Conservation (phyloP, 805 yeast genomes). For the Cyberlindnera meyerae region DNA sequence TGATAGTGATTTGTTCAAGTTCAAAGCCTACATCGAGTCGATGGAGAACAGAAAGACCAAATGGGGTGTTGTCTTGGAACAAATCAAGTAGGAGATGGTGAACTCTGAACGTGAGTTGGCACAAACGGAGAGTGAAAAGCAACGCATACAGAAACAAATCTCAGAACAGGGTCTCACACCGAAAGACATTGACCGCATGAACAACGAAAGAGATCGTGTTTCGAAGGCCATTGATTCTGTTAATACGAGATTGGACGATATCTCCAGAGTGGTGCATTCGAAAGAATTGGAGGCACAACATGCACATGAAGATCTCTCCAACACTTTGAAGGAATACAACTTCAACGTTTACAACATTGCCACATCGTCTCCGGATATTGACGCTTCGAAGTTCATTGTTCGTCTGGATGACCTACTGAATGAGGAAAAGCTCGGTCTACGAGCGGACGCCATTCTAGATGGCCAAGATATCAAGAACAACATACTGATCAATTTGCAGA, state of each 20-base stretch:
- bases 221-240: slow-evolving; percentile 48
- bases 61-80: slow-evolving; percentile 58
- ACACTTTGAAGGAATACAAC: slow-evolving; percentile 53
- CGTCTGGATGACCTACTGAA: slow-evolving; percentile 34
- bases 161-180: slow-evolving; percentile 54
- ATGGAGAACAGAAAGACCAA: slow-evolving; percentile 60
- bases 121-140: slow-evolving; percentile 38
- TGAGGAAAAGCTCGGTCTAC: slow-evolving; percentile 42
- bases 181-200: slow-evolving; percentile 57
- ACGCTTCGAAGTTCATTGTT: slow-evolving; percentile 35
- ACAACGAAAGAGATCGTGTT: slow-evolving; percentile 54
- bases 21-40: slow-evolving; percentile 63
- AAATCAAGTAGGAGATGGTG: slow-evolving; percentile 50
- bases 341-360: slow-evolving; percentile 46
- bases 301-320: slow-evolving; percentile 47
- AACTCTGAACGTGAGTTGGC: slow-evolving; percentile 38
- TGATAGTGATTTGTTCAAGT: slow-evolving; percentile 65
- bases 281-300: slow-evolving; percentile 47
- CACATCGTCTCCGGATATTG: slow-evolving; percentile 25
- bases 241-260: slow-evolving; percentile 40
- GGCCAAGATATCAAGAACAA: slow-evolving; percentile 34
- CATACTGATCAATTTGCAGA: slow-evolving; percentile 33
- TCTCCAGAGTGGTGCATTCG: slow-evolving; percentile 40
- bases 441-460: slow-evolving; percentile 35
- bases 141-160: slow-evolving; percentile 39